Evolutionary conservation across 306 rosid species (phyloP).

Genomic region (Cucurbita moschata): DNA sequence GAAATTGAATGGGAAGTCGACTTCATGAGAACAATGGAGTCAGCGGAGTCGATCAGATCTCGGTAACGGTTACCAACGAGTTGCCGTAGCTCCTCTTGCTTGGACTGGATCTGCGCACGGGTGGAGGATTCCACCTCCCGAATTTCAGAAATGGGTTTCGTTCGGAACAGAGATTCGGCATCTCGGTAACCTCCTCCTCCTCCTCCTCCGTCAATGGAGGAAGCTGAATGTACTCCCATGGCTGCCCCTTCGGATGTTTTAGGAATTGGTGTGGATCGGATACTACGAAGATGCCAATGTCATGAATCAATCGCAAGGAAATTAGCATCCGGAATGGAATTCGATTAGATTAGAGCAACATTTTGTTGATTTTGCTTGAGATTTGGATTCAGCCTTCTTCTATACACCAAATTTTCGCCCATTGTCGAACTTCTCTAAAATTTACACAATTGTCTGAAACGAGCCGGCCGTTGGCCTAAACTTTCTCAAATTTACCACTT

Average conservation of each 20-base stretch:
- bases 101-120: conserved; percentile 70
- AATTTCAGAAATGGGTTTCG: conserved; percentile 77
- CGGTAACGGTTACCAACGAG: conserved; percentile 92
- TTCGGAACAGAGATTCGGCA: conserved; percentile 69
- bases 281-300: neutral
- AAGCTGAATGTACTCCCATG: conserved; percentile 13
- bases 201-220: conserved; percentile 3
- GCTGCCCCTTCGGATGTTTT: neutral
- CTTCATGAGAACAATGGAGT: conserved; percentile 81
- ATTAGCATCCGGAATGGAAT: neutral
- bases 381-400: neutral
- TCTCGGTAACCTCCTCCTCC: conserved; percentile 31
- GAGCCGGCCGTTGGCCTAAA: neutral
- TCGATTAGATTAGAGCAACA: neutral
- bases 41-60: conserved; percentile 94
- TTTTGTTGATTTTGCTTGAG: neutral
- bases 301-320: neutral
- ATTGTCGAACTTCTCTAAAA: neutral
- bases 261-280: neutral
- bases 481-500: neutral
- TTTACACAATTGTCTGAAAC: neutral
- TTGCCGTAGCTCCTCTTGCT: conserved; percentile 96
- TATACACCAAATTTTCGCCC: neutral
- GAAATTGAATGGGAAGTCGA: conserved; percentile 51
- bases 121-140: conserved; percentile 56